A percentile compares a stretch with the other conserved stretches of the same genome.
phyloP scores from a whole-genome alignment of 2,329 filamentous ascomycete genomes.

The Pestalotiopsis sp. region DNA sequence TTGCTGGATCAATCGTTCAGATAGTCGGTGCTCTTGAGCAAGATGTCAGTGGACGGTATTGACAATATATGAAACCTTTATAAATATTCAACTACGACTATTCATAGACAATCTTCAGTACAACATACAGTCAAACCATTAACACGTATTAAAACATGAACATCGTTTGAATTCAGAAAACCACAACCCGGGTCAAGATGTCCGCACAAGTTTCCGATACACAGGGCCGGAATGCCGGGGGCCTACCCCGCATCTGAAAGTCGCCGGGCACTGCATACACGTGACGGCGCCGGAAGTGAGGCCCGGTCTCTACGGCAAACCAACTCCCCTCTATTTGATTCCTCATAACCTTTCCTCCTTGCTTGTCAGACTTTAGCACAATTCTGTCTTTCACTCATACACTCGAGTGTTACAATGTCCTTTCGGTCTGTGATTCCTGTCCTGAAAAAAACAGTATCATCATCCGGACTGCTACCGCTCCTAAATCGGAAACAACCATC shows the following conservation, averaged over 20 bases:
- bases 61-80: not conserved
- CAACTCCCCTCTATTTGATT: not conserved
- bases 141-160: not conserved
- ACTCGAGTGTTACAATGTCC: not conserved
- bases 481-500: not conserved
- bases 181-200: not conserved
- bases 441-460: not conserved
- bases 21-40: not conserved
- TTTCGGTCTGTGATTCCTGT: not conserved
- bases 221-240: not conserved
- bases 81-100: too few species aligned
- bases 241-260: not conserved
- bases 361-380: not conserved
- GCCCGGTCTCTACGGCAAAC: not conserved
- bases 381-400: not conserved
- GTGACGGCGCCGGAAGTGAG: not conserved
- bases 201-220: not conserved
- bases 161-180: too few species aligned
- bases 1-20: not conserved
- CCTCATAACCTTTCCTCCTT: not conserved
- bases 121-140: not conserved
- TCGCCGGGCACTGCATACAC: not conserved
- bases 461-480: not conserved
- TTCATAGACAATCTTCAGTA: not conserved
- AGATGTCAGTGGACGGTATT: not conserved